Base-by-base conservation (phyloP, 2,329 filamentous ascomycete species). In the Geosmithia putterillii region DNA sequence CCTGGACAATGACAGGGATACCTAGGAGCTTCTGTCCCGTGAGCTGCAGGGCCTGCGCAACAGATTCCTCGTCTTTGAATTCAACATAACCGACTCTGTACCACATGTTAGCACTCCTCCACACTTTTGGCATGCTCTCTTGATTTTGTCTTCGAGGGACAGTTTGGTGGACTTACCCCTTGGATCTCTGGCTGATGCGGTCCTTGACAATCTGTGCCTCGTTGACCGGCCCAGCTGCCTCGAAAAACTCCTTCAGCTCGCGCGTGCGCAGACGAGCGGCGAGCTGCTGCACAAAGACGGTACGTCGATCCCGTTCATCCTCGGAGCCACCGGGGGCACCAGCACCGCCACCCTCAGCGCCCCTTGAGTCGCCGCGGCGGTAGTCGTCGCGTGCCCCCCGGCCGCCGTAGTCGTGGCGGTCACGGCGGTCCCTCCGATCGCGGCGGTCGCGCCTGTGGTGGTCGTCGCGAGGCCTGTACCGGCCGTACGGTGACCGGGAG, bases 121-220 rank as follows among this genome's bases (percentile, higher is more conserved):
- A 19, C 34, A 17, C n/a, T 36, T 28, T 45, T 25, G 10, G 28
- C 15, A 12, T 32, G 28, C 15, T 32, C 6, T 6, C 28, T 9
- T 25, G 23, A 6, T 25, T 25, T 6, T 25, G 23, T 25, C 10
- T 25, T 10, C 10, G 12, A 41, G 40, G 15, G 38, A 3, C 18
- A 34, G n/a, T 34, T 43, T n/a, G 17, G 18, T 23, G 8, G 15
- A 59, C 83, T 58, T 73, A 95, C 90, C 92, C 92, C 73, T 98
- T 98, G 49, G 89, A 95, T 66, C 92, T 86, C 54, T 88, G 86
- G 66, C 88, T 95, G 49, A 98, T 89, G 49, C 92, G 79, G 56
- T 98, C 92, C 66, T 96, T 96, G 43, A 98, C 92, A 57, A 98
- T 98, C 69, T 96, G 92, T 42, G 92, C 92, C 62, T 96, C 92